A percentile compares a stretch with the other conserved stretches of the same genome.
Evolutionary conservation across 371 early-diverging fungal species (phyloP).

Genomic region (Rhizopus stolonifer): DNA sequence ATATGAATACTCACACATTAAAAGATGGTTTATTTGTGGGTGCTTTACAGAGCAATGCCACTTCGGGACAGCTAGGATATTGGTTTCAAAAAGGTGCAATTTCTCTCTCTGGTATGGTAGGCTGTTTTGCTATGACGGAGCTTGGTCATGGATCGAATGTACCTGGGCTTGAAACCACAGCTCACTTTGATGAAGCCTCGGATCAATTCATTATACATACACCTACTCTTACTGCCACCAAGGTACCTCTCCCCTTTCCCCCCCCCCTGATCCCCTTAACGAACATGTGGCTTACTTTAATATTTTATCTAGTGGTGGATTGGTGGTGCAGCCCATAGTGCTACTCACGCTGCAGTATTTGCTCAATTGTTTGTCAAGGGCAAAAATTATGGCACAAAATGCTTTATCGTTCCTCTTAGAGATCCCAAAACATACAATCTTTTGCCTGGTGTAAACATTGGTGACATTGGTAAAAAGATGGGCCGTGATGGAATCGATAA

Average conservation of each 20-base stretch:
- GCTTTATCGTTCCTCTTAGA: slow-evolving; percentile 75
- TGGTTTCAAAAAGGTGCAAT: slow-evolving; percentile 90
- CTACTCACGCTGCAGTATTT: slow-evolving; percentile 81
- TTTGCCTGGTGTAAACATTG: slow-evolving; percentile 67
- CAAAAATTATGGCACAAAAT: slow-evolving; percentile 78
- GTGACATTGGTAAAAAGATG: slow-evolving; percentile 78
- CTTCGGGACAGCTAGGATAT: slow-evolving; percentile 81
- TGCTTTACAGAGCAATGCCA: slow-evolving; percentile 86
- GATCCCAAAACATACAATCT: slow-evolving; percentile 57
- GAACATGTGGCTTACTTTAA: not conserved
- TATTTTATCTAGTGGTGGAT: slow-evolving; percentile 91
- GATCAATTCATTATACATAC: slow-evolving; percentile 91
- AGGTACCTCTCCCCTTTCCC: too few species aligned
- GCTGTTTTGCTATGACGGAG: slow-evolving; percentile 94
- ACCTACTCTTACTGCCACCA: slow-evolving; percentile 87
- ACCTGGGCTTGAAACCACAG: slow-evolving; percentile 90
- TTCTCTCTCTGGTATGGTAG: slow-evolving; percentile 76
- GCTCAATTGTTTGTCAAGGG: slow-evolving; percentile 80
- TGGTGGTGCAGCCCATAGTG: slow-evolving; percentile 89
- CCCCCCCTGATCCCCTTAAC: too few species aligned
- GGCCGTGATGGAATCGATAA: slow-evolving; percentile 84
- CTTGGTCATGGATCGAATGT: slow-evolving; percentile 90
- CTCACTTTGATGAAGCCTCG: slow-evolving; percentile 81
- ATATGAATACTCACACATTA: too few species aligned
- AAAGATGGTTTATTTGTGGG: slow-evolving; percentile 85